Evolutionary conservation across 2,329 filamentous ascomycete genomes (phyloP).

Genomic region (Venturia pyrina): DNA sequence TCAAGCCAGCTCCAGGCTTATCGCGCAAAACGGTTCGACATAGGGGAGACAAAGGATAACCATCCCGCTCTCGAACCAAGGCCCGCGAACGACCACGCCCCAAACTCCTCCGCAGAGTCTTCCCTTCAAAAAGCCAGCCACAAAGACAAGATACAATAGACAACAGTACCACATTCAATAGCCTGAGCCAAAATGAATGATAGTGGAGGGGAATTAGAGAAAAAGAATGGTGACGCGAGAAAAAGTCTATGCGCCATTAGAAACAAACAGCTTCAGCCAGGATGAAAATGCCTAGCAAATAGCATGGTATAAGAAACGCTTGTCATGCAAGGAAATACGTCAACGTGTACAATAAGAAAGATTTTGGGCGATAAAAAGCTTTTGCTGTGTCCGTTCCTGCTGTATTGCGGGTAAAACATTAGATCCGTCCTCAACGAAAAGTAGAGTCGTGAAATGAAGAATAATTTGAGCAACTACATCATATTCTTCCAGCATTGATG

Average conservation of each 20-base stretch:
- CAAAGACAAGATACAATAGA: slow-evolving; percentile 1
- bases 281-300: neutral
- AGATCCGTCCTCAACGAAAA: neutral
- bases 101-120: neutral
- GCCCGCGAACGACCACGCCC: neutral
- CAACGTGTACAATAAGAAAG: neutral
- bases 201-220: neutral
- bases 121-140: neutral
- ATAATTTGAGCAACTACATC: neutral
- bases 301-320: slow-evolving; percentile 3
- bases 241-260: neutral
- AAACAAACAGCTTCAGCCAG: neutral
- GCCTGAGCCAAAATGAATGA: neutral
- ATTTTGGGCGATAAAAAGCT: neutral
- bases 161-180: neutral
- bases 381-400: neutral
- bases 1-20: slow-evolving; percentile 1
- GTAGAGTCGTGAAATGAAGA: neutral
- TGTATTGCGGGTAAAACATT: neutral
- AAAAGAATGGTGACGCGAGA: neutral
- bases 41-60: neutral
- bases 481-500: slow-evolving; percentile 40
- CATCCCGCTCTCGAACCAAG: neutral
- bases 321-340: slow-evolving; percentile 1
- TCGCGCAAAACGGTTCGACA: neutral